Base-by-base conservation (phyloP, 768 basidiomycete genomes). In the Russula sp. region DNA sequence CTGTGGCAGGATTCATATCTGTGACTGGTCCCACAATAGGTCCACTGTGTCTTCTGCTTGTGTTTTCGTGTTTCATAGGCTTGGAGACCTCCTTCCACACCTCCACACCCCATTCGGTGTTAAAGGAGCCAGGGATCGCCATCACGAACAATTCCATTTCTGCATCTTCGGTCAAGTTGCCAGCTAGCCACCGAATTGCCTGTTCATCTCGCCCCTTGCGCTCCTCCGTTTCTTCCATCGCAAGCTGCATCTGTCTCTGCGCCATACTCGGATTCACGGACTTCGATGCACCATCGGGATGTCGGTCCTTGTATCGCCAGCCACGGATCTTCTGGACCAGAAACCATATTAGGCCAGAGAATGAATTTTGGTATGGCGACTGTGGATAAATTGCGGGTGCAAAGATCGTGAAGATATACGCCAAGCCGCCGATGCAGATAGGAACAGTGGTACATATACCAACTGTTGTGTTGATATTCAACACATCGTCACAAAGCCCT, bases 81-180 rank as follows among this genome's bases (percentile, higher is more conserved):
- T 59, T 36, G 3, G 52, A 58, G 13, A 59, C 58, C 13, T 22
- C 42, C 56, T 35, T 50, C 49, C 49, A 50, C 34, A 50, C 49
- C 7, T 35, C 32, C 11, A 9, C 5, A 10, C 49, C 62, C 62
- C 62, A 63, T 36, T 38, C 45, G 3, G 52, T 29, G 34, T 39
- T 54, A 18, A 63, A 45, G 3, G 58, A 59, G 9, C 58, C 58
- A 29, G 58, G 58, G 14, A 59, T 59, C 18, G 39, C 58, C 34
- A 32, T 22, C 18, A 35, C 49, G 8, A 50, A 20, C 1, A 9
- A 35, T 20, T 50, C 49, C 34, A 50, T 50, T 35, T 50, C 49
- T 0, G 49, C 11, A 3, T 50, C 49, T 16, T 50, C 49, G 7
- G 49, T 50, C 41, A 49, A 11, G 14, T 56, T 60, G 10, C 32